These are phyloP conservation scores for Eucalyptus decipiens DNA, from an alignment of 345 rosid species.

Conservation along the genomic window DNA sequence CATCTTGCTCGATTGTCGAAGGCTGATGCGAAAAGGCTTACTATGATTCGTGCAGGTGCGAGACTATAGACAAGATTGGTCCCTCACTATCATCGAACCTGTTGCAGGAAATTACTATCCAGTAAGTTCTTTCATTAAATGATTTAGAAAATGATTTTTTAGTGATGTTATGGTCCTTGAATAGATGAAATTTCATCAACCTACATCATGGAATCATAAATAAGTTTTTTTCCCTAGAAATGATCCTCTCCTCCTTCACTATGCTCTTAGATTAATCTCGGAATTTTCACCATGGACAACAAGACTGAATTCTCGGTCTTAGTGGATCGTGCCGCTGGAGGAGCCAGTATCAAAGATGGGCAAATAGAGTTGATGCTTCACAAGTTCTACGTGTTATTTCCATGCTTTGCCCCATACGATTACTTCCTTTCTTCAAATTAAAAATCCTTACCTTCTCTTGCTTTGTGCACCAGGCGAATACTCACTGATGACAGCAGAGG, in stretches of 20 bases:
- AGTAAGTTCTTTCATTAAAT: too few relatives aligned
- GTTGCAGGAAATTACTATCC: too few relatives aligned
- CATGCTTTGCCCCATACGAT: neutral
- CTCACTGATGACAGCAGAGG: conserved; percentile 50
- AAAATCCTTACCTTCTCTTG: neutral
- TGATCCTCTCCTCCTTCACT: neutral
- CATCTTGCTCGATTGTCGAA: too few relatives aligned
- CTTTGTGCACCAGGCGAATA: conserved; percentile 22
- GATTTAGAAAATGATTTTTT: too few relatives aligned
- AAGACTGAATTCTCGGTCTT: conserved; percentile 62
- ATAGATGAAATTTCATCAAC: too few relatives aligned
- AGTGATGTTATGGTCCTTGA: too few relatives aligned
- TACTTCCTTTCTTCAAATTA: neutral
- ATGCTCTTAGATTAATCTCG: conserved; percentile 51
- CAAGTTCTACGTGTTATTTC: conserved; percentile 22
- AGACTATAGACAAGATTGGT: too few relatives aligned
- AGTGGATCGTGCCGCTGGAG: conserved; percentile 83
- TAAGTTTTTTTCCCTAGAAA: neutral
- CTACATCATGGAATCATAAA: neutral
- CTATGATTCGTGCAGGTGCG: too few relatives aligned
- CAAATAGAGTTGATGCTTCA: conserved; percentile 88
- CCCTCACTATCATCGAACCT: too few relatives aligned
- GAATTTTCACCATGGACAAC: conserved; percentile 42
- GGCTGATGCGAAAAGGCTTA: too few relatives aligned
- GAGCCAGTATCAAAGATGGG: conserved; percentile 71